Base-by-base conservation (phyloP, 2,329 filamentous ascomycete species). In the Curvularia hawaiiensis region DNA sequence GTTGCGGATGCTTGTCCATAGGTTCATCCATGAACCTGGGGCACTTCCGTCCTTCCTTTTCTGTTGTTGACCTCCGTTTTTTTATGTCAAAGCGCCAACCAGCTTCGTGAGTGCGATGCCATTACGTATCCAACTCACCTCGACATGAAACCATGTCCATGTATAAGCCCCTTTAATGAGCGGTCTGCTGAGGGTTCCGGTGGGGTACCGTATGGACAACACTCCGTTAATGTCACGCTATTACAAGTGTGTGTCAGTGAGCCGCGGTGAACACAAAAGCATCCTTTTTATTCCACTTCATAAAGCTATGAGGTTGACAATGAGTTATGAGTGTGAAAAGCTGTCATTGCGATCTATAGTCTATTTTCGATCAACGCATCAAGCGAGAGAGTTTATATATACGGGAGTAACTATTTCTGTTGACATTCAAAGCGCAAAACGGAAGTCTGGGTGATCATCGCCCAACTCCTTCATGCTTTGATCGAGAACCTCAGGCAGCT, bases 381-480 rank as follows among this genome's bases (percentile, higher is more conserved):
- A 28, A 18, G 18, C 30, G 28, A 11, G 18, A 20, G 44, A 14
- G 26, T 31, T n/a, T 46, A 31, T n/a, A 22, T 47, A 35, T 18
- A 18, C 18, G n/a, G 30, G 20, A 22, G 12, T 18, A 35, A 20
- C 20, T 14, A 24, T 47, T 7, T 31, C 45, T 33, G 16, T 2
- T 24, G 16, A 38, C 7, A 28, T 30, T 9, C 62, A 67, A 49
- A 67, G 58, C n/a, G 52, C 60, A 38, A 65, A 85, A 22, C 80
- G 77, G 64, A 84, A 85, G 22, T 80, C 78, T 1, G 84, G 83
- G 67, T 85, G 82, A 35, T 75, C 70, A 56, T 82, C 81, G 0
- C 83, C 20, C n/a, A 50, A 10, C 47, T 50, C 33, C 16, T 18
- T 38, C 33, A 50, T 40, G n/a, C 47, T 50, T 26, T 50, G 22